A percentile compares a stretch with the other conserved stretches of the same genome.
phyloP scores from a whole-genome alignment of 306 rosid species.

The Glycine latifolia region DNA sequence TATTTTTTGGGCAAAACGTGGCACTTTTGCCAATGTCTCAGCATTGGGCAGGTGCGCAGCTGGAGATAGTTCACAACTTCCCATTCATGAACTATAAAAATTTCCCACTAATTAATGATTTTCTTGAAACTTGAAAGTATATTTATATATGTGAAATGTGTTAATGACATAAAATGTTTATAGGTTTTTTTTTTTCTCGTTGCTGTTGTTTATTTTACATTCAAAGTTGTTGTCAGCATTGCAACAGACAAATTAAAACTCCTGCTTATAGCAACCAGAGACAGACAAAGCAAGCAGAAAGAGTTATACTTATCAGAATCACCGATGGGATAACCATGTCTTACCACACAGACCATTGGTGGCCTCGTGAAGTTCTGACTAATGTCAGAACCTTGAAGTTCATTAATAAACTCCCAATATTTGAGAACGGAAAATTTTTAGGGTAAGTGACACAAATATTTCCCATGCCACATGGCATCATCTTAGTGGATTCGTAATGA shows the following conservation, averaged over 20 bases:
- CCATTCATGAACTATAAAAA: background rate
- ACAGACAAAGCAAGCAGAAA: background rate
- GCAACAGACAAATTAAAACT: constrained; percentile 3
- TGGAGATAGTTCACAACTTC: background rate
- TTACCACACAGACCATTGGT: background rate
- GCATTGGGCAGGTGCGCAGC: background rate
- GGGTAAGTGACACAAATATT: constrained; percentile 10
- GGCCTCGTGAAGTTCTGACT: constrained; percentile 33
- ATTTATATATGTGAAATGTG: background rate
- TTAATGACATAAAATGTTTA: background rate
- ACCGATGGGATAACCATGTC: background rate
- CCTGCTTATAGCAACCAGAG: background rate
- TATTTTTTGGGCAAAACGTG: no score
- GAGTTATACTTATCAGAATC: no score
- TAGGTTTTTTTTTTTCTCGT: background rate
- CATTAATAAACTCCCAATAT: no score
- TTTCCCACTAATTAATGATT: background rate
- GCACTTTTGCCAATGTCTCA: no score
- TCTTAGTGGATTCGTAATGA: background rate
- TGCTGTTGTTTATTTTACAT: background rate
- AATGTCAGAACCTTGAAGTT: constrained; percentile 23
- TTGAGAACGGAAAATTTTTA: background rate
- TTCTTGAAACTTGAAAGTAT: background rate
- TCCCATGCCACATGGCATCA: constrained; percentile 36
- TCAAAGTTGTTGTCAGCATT: background rate